Percentiles rank a stretch among this genome's conserved stretches.
phyloP scores from a whole-genome alignment of 352 stramenopile genomes.

The Pythium brassicae region DNA sequence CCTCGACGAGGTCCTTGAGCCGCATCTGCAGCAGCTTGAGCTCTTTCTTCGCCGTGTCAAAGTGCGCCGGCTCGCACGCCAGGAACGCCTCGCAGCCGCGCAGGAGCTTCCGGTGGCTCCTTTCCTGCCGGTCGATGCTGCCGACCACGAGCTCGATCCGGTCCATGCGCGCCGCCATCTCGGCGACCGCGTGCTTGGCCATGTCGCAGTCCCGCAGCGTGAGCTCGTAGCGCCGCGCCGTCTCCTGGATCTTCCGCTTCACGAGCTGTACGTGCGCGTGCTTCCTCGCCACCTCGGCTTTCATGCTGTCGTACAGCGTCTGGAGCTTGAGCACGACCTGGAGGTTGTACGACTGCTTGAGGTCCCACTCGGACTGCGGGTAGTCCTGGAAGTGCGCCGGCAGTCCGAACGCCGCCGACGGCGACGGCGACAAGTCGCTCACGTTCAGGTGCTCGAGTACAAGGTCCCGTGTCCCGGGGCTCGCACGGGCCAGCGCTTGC shows the following conservation, averaged over 20 bases:
- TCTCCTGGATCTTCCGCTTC: constrained; percentile 62
- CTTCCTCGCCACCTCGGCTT: constrained; percentile 56
- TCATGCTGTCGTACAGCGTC: constrained; percentile 60
- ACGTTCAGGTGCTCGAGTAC: constrained; percentile 13
- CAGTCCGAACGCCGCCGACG: constrained; percentile 53
- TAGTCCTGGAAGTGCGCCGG: constrained; percentile 77
- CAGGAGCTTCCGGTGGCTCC: constrained; percentile 63
- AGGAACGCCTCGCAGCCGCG: constrained; percentile 60
- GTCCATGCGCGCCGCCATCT: constrained; percentile 65
- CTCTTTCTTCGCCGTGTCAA: constrained; percentile 64
- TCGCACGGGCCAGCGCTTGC: background rate
- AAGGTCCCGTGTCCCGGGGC: constrained; percentile 18
- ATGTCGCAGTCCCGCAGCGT: constrained; percentile 77
- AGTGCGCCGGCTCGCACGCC: constrained; percentile 50
- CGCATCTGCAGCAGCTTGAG: constrained; percentile 67
- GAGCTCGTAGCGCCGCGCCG: constrained; percentile 47
- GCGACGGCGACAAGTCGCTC: constrained; percentile 18
- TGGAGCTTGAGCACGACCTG: constrained; percentile 76
- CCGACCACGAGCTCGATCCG: constrained; percentile 63
- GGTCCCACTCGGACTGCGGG: constrained; percentile 69
- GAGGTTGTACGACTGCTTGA: constrained; percentile 78
- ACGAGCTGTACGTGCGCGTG: constrained; percentile 54
- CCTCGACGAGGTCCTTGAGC: constrained; percentile 57
- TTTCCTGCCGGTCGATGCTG: constrained; percentile 70
- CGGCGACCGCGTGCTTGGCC: constrained; percentile 63